Conservation (phyloP, 78 protist species). For the Pigoraptor vietnamica region DNA sequence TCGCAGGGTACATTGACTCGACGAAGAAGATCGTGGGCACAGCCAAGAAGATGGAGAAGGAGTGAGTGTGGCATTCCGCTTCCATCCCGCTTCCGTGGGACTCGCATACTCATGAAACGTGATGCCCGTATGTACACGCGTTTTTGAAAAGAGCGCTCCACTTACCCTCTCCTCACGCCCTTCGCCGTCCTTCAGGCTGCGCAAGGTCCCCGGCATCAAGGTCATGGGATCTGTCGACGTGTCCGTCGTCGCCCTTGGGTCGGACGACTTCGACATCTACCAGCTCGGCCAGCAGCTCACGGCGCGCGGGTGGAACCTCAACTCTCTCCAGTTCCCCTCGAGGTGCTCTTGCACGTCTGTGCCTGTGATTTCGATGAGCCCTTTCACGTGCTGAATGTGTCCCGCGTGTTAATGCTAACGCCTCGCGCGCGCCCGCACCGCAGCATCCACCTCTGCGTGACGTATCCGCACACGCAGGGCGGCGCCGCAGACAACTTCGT, state of each 20-base stretch:
- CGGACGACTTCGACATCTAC: conserved; percentile 3
- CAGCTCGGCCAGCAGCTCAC: background rate
- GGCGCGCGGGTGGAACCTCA: conserved; percentile 28
- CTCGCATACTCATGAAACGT: no score
- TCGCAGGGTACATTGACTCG: background rate
- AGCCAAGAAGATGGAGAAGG: background rate
- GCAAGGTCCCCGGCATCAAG: background rate
- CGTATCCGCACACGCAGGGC: background rate
- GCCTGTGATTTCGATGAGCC: background rate
- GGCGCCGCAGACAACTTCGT: conserved; percentile 2
- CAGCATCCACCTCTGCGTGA: conserved; percentile 33
- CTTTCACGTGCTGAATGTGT: no score
- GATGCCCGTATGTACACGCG: no score
- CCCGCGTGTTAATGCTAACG: background rate
- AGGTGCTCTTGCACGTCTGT: background rate
- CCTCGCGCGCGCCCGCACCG: background rate
- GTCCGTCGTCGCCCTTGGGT: conserved; percentile 12
- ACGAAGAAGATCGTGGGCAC: conserved; percentile 1
- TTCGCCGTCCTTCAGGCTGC: background rate
- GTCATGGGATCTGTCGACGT: background rate
- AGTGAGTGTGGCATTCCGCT: no score
- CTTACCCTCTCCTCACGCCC: background rate
- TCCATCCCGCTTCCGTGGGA: no score
- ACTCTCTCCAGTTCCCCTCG: conserved; percentile 30
- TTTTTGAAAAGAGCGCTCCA: no score